Conservation (phyloP, 2,329 filamentous ascomycete species). For the Metarhizium guizhouense region DNA sequence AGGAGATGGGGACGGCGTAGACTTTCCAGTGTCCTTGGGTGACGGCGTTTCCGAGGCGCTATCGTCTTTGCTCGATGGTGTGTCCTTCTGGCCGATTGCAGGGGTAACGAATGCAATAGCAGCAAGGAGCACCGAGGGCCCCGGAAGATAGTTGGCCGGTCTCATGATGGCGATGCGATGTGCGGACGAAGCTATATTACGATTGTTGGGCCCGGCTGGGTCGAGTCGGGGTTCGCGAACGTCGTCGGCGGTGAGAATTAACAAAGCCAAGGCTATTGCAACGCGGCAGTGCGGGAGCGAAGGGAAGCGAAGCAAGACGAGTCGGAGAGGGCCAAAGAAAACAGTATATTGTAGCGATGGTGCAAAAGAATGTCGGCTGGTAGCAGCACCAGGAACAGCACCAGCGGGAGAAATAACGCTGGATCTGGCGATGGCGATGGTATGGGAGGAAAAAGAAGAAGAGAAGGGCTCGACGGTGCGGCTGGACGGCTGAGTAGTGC, state of each 20-base stretch:
- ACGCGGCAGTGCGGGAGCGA: background rate
- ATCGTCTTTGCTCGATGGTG: conserved; percentile 5
- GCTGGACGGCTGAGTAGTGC: background rate
- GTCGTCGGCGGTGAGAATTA: background rate
- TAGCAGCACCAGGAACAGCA: background rate
- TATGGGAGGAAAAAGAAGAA: background rate
- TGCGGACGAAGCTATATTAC: background rate
- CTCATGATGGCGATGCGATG: conserved; percentile 14
- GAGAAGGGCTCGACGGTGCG: background rate
- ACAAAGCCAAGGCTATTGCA: background rate
- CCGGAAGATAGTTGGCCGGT: conserved; percentile 17
- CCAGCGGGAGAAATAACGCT: background rate
- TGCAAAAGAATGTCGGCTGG: conserved; percentile 4
- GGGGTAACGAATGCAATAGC: conserved; percentile 19
- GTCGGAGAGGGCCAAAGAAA: background rate
- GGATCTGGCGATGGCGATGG: background rate
- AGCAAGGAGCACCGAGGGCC: conserved; percentile 17
- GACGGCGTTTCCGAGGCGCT: conserved; percentile 6
- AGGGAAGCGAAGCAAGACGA: background rate
- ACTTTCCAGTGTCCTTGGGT: conserved; percentile 1
- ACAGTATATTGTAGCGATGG: background rate
- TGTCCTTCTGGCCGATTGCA: conserved; percentile 22
- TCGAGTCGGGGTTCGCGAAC: background rate
- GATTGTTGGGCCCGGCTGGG: background rate
- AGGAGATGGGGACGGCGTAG: background rate